Evolutionary conservation across 192 early-diverging fungal species (phyloP).

Genomic region (Entomortierella beljakovae): DNA sequence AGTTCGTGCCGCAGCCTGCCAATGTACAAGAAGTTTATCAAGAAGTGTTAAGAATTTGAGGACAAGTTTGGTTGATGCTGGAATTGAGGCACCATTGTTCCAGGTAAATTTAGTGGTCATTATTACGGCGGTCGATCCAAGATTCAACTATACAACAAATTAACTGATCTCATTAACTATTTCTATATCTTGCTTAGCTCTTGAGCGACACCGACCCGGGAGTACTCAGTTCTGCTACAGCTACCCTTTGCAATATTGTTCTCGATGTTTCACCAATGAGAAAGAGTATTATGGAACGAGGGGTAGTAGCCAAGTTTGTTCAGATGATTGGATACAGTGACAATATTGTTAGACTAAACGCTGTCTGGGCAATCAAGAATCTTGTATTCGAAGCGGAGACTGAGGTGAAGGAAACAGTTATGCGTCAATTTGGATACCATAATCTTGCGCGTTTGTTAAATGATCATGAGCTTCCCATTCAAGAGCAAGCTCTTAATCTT

Average conservation of each 20-base stretch:
- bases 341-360: constrained; percentile 71
- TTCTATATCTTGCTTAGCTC: constrained; percentile 55
- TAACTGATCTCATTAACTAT: not conserved
- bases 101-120: constrained; percentile 48
- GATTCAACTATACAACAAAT: not conserved
- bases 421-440: constrained; percentile 74
- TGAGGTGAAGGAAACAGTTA: constrained; percentile 74
- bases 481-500: constrained; percentile 81
- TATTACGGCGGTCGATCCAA: not conserved
- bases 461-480: constrained; percentile 70
- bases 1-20: constrained; percentile 81
- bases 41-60: constrained; percentile 80
- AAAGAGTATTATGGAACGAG: constrained; percentile 75
- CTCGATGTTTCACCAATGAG: constrained; percentile 88
- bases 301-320: constrained; percentile 78
- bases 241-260: constrained; percentile 87
- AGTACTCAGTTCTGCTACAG: constrained; percentile 77
- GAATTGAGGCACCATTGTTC: constrained; percentile 75
- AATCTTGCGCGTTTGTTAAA: constrained; percentile 68
- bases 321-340: constrained; percentile 63
- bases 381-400: constrained; percentile 76
- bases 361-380: constrained; percentile 87
- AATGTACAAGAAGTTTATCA: constrained; percentile 81
- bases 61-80: constrained; percentile 83
- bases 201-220: constrained; percentile 69